A percentile compares a stretch with the other conserved stretches of the same genome.
Evolutionary conservation across 306 rosid genomes (phyloP).

Genomic region (Nissolia schottii): DNA sequence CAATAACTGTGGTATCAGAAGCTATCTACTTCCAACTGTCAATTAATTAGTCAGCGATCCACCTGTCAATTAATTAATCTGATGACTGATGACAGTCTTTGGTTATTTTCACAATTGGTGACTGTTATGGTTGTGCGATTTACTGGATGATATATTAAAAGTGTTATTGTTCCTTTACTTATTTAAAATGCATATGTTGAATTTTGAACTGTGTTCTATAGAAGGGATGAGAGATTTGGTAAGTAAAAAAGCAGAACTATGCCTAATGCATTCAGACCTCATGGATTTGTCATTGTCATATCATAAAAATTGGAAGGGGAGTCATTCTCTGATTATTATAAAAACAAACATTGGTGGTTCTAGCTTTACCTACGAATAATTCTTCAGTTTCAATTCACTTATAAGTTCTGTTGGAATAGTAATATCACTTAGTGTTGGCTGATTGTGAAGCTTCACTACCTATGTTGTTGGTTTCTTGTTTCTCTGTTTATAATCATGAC

Average conservation of each 20-base stretch:
- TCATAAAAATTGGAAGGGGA: not conserved
- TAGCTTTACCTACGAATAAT: not conserved
- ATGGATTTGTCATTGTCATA: not conserved
- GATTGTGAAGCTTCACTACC: not conserved
- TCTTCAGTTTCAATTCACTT: not conserved
- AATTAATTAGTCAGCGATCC: not conserved
- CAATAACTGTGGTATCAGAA: not conserved
- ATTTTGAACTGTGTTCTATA: not conserved
- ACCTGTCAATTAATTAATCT: not conserved
- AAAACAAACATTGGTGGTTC: not conserved
- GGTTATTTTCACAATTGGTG: not conserved
- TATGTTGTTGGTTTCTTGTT: not conserved
- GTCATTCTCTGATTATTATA: not conserved
- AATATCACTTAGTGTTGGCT: not conserved
- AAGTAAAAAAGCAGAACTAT: not conserved
- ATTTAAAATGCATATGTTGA: not conserved
- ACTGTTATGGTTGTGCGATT: conserved; percentile 9
- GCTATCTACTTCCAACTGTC: not conserved
- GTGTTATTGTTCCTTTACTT: not conserved
- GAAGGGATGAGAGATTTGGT: not conserved
- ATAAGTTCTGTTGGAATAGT: not conserved
- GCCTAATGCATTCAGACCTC: not conserved
- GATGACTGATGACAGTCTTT: not conserved
- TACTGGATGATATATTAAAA: not conserved
- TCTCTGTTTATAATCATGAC: not conserved